Percentiles rank a stretch among this genome's conserved stretches.
phyloP scores from a whole-genome alignment of 169 alveolate species.

The Plasmodium inui region DNA sequence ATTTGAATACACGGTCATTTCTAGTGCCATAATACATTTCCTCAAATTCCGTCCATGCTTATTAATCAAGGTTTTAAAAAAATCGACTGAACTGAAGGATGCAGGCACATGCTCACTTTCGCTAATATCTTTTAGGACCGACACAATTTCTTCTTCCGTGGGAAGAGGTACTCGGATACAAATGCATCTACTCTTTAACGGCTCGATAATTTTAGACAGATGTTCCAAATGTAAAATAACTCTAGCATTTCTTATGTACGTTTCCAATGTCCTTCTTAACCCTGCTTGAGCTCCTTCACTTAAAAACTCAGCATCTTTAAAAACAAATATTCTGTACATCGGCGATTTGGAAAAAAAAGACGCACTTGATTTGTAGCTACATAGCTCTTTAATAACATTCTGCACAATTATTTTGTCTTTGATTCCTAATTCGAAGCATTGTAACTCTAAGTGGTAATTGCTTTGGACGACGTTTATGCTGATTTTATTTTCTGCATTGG shows the following conservation, averaged over 20 bases:
- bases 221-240: conserved; percentile 92
- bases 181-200: conserved; percentile 95
- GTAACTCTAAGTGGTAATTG: conserved; percentile 94
- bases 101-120: conserved; percentile 33
- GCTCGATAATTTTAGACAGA: conserved; percentile 89
- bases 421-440: conserved; percentile 94
- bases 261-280: conserved; percentile 95
- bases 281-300: conserved; percentile 95
- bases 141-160: conserved; percentile 83
- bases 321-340: conserved; percentile 91
- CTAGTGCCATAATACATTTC: conserved; percentile 72
- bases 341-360: conserved; percentile 88
- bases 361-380: conserved; percentile 91
- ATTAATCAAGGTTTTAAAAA: conserved; percentile 35
- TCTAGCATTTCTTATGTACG: conserved; percentile 91
- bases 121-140: conserved; percentile 35
- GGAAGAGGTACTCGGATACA: conserved; percentile 96
- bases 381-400: conserved; percentile 93
- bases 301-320: conserved; percentile 93
- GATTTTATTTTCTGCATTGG: conserved; percentile 82
- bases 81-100: conserved; percentile 6
- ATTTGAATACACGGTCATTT: conserved; percentile 62
- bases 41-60: conserved; percentile 57
- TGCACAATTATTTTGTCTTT: conserved; percentile 94
- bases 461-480: conserved; percentile 89